phyloP scores from a whole-genome alignment of 129 eudicot species.

The Cynara cardunculus region DNA sequence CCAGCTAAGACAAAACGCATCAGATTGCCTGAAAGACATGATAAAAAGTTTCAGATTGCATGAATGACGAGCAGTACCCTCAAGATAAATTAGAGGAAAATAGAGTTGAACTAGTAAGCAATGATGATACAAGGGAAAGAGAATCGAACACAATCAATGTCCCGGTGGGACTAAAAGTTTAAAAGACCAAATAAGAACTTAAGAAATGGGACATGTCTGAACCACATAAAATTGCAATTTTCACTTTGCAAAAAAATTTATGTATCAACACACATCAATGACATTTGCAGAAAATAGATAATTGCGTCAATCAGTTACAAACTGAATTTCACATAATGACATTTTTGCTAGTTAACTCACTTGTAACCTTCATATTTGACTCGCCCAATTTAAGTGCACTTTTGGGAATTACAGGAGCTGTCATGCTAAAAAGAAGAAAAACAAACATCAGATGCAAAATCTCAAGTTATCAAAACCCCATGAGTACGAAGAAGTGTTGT shows the following conservation, averaged over 20 bases:
- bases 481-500: background rate
- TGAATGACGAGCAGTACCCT: background rate
- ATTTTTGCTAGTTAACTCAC: conserved; percentile 35
- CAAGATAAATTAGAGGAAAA: background rate
- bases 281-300: too few species aligned
- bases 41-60: background rate
- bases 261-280: background rate
- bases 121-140: background rate
- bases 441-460: background rate
- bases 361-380: conserved; percentile 72
- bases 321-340: background rate
- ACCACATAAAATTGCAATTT: too few species aligned
- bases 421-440: conserved; percentile 59
- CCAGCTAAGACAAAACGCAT: conserved; percentile 61
- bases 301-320: too few species aligned
- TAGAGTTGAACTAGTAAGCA: background rate
- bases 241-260: too few species aligned
- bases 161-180: background rate
- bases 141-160: background rate
- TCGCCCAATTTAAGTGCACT: conserved; percentile 78
- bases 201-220: too few species aligned
- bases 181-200: too few species aligned
- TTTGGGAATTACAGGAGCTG: conserved; percentile 88
- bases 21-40: conserved; percentile 46
- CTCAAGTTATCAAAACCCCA: conserved; percentile 1